phyloP scores from a whole-genome alignment of 768 basidiomycete species.

The Boletus rubescentipes region DNA sequence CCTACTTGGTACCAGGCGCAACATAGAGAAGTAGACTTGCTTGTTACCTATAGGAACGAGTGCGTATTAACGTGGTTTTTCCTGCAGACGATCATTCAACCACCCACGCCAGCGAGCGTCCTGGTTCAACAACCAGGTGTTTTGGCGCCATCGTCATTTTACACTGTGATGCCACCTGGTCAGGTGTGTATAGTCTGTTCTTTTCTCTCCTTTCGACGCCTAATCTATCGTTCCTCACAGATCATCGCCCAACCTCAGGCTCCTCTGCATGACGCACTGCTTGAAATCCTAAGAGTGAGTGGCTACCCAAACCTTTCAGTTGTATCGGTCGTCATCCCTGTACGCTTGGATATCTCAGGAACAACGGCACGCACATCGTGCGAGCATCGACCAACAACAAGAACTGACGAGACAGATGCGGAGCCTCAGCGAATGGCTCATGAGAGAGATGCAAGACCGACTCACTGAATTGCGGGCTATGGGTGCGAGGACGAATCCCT shows the following conservation, averaged over 20 bases:
- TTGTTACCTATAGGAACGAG: not conserved
- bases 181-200: not conserved
- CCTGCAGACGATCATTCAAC: not conserved
- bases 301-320: not conserved
- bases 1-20: not conserved
- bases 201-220: not conserved
- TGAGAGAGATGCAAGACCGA: constrained; percentile 9
- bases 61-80: not conserved
- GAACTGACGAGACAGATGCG: constrained; percentile 1
- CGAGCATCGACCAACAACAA: constrained; percentile 4
- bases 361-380: not conserved
- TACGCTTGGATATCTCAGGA: not conserved
- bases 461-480: not conserved
- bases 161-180: not conserved
- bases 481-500: not conserved
- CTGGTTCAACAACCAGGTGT: not conserved
- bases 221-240: not conserved
- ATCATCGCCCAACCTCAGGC: not conserved
- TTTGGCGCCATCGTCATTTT: not conserved
- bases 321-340: not conserved
- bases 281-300: constrained; percentile 9
- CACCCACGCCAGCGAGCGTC: not conserved
- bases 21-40: not conserved
- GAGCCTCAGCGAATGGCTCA: constrained; percentile 5
- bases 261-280: not conserved